Conservation (phyloP, 1,139 yeast species). For the Saccharomyces hybrid region DNA sequence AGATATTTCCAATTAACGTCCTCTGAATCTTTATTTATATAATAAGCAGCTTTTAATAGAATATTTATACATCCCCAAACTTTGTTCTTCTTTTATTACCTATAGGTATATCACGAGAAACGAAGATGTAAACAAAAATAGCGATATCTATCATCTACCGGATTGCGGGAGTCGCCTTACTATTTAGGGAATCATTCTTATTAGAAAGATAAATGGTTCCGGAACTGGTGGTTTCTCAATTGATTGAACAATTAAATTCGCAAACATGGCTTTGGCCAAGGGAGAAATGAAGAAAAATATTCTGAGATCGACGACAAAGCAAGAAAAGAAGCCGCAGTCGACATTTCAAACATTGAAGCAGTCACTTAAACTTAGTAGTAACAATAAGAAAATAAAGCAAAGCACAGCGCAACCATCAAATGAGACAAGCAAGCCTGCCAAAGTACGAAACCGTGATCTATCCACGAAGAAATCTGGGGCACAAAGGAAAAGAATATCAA, state of each 20-base stretch:
- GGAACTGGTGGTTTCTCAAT: not conserved
- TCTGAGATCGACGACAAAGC: not conserved
- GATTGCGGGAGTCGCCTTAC: not conserved
- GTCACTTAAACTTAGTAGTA: conserved; percentile 4
- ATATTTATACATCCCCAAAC: not conserved
- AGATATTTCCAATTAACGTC: conserved; percentile 5
- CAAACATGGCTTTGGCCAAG: not conserved
- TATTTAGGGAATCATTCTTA: not conserved
- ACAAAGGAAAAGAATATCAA: conserved; percentile 22
- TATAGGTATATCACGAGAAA: not conserved
- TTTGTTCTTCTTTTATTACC: not conserved
- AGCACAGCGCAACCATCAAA: not conserved
- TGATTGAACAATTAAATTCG: not conserved
- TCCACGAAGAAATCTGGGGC: conserved; percentile 5
- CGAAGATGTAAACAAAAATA: not conserved
- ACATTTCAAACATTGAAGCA: conserved; percentile 8
- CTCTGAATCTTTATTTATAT: not conserved
- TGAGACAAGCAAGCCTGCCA: not conserved
- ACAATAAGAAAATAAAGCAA: conserved; percentile 1
- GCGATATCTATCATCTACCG: not conserved
- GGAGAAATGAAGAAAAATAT: not conserved
- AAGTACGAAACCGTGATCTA: not conserved
- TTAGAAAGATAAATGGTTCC: not conserved
- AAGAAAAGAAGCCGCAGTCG: conserved; percentile 7
- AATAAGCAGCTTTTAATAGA: not conserved